phyloP scores from a whole-genome alignment of 2,329 filamentous ascomycete genomes.

The Colletotrichum orbiculare region DNA sequence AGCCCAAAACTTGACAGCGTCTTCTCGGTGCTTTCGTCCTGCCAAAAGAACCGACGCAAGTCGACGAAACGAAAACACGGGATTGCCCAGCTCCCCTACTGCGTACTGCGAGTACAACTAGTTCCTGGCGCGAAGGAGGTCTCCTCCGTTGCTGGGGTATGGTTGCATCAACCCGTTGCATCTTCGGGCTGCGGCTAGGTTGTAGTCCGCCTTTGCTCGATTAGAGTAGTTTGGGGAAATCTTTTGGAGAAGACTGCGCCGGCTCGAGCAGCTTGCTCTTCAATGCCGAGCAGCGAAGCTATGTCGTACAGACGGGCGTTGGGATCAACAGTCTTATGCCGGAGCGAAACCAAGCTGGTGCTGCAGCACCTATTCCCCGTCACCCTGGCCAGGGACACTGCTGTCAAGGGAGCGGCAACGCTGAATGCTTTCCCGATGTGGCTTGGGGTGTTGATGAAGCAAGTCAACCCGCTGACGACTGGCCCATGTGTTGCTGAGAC shows the following conservation, averaged over 20 bases:
- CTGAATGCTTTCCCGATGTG: too few species aligned
- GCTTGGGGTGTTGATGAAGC: too few species aligned
- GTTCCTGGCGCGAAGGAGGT: constrained; percentile 3
- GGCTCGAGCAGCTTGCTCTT: constrained; percentile 16
- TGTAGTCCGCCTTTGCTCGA: constrained; percentile 15
- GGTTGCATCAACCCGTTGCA: constrained; percentile 26
- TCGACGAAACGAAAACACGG: not conserved
- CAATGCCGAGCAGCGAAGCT: constrained; percentile 30
- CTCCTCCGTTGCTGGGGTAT: constrained; percentile 14
- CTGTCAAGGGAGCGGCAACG: too few species aligned
- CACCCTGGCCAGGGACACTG: not conserved
- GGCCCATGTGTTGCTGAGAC: too few species aligned
- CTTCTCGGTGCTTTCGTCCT: not conserved
- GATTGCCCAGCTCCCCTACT: too few species aligned
- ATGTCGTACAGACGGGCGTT: constrained; percentile 28
- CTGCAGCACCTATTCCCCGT: constrained; percentile 17
- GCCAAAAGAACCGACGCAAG: constrained; percentile 11
- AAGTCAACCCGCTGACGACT: too few species aligned
- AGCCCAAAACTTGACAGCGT: not conserved
- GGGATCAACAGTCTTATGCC: constrained; percentile 13
- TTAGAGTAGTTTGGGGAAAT: constrained; percentile 35
- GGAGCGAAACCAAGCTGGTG: constrained; percentile 12
- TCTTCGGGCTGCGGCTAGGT: constrained; percentile 28
- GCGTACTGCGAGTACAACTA: too few species aligned
- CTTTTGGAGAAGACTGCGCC: constrained; percentile 28